Base-by-base conservation (phyloP, 1,284 basidiomycete species). In the Irpex rosettiformis region DNA sequence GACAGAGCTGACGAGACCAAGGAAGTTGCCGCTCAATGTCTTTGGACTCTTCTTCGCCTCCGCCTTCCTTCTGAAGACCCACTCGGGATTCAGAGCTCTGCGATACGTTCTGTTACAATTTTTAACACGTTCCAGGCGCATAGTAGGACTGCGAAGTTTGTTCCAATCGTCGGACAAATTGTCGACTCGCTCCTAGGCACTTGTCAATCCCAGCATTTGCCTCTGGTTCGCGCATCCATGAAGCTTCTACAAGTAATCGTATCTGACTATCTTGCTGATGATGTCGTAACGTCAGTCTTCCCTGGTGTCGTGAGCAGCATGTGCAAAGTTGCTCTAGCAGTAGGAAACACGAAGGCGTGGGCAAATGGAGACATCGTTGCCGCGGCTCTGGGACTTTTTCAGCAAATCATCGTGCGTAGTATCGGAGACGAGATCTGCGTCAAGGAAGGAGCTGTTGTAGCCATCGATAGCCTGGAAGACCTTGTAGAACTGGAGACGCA, bases 101-200 rank as follows among this genome's bases (percentile, higher is more conserved):
- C 65, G 69, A 68, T 72, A 4, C 79, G 81, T 56, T 65, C 65
- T 2, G 27, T 16, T 2, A 51, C 37, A 13, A 61, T 62, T 13
- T 67, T 83, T 42, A 62, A 73, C 45, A 69, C 77, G 62, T 72
- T 85, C 59, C 71, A 79, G 68, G 67, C 74, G 54, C 80, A 83
- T 60, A 73, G 82, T 0, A 78, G 77, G 53, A 74, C 73, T 33
- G 63, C 68, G 57, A 79, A 71, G 56, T 87, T 93, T 64, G 75
- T 89, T 40, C 89, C 95, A 2, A 79, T 96, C 29, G 75, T 96
- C 30, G 94, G 94, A 10, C 91, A 93, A 71, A 92, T 89, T 1
- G 73, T 96, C 54, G 86, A 91, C 61, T 81, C 86, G 1, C 75
- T 94, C 8, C 75, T 96, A 52, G 72, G 70, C 11, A 76, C 78